Conservation (phyloP, 164 flowering plant species). For the Chimonanthus salicifolius region DNA sequence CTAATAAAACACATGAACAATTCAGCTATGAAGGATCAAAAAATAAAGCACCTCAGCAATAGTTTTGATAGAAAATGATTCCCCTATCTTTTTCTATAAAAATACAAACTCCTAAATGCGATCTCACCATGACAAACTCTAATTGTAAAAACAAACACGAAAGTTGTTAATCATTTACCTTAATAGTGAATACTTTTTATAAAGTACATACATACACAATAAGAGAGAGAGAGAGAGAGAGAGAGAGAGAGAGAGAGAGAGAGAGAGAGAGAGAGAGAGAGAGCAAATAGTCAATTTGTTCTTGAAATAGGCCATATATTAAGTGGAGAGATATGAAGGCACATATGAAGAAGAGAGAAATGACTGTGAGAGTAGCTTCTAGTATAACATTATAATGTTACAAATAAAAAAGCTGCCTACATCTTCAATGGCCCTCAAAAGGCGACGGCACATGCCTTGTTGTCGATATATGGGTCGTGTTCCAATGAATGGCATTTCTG, state of each 20-base stretch:
- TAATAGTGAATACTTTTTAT: too few species aligned
- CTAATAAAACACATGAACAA: background rate
- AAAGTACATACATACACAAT: too few species aligned
- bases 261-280: background rate
- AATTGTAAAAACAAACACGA: too few species aligned
- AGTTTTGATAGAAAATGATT: background rate
- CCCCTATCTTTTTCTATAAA: too few species aligned
- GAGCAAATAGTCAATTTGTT: background rate
- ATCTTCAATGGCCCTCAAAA: slow-evolving; percentile 51
- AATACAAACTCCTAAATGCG: background rate
- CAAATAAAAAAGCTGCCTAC: slow-evolving; percentile 25
- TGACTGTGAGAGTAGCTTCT: background rate
- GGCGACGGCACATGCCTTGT: slow-evolving; percentile 78
- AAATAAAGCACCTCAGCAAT: background rate
- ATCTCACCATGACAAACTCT: background rate
- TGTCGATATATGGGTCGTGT: slow-evolving; percentile 60
- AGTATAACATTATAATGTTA: background rate
- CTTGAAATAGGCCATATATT: background rate
- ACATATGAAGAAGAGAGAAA: background rate
- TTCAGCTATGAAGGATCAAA: background rate
- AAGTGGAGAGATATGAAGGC: background rate
- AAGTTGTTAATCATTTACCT: too few species aligned
- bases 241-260: background rate
- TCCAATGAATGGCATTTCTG: slow-evolving; percentile 88
- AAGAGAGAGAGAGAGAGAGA: background rate